A percentile compares a stretch with the other conserved stretches of the same genome.
Conservation (phyloP, 225 moss, liverwort and hornwort genomes). For the Pseudoscleropodium purum region DNA sequence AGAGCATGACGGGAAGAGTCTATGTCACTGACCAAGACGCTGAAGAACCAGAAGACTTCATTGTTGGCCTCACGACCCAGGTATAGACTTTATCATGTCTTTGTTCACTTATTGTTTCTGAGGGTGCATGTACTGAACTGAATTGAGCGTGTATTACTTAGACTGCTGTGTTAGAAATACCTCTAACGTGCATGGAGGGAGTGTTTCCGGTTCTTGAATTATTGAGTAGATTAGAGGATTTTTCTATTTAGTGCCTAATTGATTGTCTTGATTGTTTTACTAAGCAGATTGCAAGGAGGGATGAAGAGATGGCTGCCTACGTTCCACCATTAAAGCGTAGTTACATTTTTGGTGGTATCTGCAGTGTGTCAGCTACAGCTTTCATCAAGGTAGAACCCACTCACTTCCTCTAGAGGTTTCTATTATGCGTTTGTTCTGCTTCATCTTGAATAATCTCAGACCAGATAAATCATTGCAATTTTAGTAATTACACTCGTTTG, state of each 20-base stretch:
- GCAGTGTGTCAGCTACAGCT: conserved; percentile 89
- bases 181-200: background rate
- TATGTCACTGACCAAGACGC: conserved; percentile 98
- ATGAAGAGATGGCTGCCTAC: conserved; percentile 93
- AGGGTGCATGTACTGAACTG: background rate
- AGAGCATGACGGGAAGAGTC: conserved; percentile 74
- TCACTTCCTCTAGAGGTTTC: background rate
- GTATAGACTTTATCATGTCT: conserved; percentile 4
- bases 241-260: background rate
- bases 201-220: background rate
- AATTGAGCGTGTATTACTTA: background rate
- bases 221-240: background rate
- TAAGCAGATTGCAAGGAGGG: conserved; percentile 79
- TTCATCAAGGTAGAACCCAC: conserved; percentile 64
- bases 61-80: conserved; percentile 81
- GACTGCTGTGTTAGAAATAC: background rate
- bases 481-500: background rate
- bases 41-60: conserved; percentile 95
- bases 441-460: background rate
- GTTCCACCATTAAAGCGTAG: conserved; percentile 80
- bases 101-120: background rate
- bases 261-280: background rate
- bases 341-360: conserved; percentile 96
- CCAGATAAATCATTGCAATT: background rate
- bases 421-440: background rate